These are phyloP conservation scores for Candida ortonii DNA, from an alignment of 805 yeast genomes.

Conservation along the genomic window DNA sequence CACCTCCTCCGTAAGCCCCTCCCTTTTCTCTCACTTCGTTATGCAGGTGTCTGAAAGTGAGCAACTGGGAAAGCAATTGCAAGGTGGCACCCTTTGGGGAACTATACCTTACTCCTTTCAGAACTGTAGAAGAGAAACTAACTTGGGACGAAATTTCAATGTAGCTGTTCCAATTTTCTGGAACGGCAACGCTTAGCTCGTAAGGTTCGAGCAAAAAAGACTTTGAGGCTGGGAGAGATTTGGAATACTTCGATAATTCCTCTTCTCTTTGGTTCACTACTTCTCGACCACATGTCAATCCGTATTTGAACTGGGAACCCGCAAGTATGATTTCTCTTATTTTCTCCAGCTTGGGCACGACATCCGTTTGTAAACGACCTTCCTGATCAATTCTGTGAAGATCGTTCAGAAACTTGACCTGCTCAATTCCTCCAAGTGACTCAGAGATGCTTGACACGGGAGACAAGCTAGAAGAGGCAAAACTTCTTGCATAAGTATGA, in stretches of 20 bases:
- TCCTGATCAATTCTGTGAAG: conserved; percentile 53
- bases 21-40: conserved; percentile 91
- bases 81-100: conserved; percentile 79
- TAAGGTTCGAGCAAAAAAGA: conserved; percentile 15
- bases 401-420: conserved; percentile 65
- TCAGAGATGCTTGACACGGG: conserved; percentile 61
- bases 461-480: conserved; percentile 63
- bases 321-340: conserved; percentile 45
- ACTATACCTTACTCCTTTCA: conserved; percentile 63
- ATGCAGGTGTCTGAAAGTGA: conserved; percentile 82
- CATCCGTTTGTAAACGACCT: conserved; percentile 47
- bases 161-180: conserved; percentile 36
- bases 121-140: conserved; percentile 70
- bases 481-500: conserved; percentile 73
- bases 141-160: conserved; percentile 85
- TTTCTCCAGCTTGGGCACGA: conserved; percentile 61
- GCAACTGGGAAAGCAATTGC: conserved; percentile 74
- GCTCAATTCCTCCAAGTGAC: conserved; percentile 68
- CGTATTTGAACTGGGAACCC: conserved; percentile 46
- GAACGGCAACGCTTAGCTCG: conserved; percentile 2
- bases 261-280: conserved; percentile 36
- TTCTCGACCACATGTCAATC: conserved; percentile 56
- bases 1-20: conserved; percentile 98
- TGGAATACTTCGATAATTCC: conserved; percentile 33
- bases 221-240: conserved; percentile 8